A percentile compares a stretch with the other conserved stretches of the same genome.
Conservation (phyloP, 208 protist genomes). For the Herpetomonas tarakana region DNA sequence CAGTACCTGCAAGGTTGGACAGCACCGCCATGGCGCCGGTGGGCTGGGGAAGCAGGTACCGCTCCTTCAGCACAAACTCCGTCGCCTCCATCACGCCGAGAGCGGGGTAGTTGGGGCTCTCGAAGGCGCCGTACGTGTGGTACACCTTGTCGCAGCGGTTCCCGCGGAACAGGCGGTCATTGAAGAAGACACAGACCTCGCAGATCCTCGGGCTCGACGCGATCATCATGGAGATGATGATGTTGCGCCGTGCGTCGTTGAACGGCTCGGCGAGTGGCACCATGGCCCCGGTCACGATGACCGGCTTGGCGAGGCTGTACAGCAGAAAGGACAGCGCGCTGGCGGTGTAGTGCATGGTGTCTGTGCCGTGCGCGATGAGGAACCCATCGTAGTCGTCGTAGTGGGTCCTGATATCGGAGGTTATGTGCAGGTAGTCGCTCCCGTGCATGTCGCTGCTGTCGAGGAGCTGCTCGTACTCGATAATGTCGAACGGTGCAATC, state of each 20-base stretch:
- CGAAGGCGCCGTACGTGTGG: conserved; percentile 88
- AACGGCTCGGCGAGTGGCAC: conserved; percentile 88
- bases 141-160: conserved; percentile 91
- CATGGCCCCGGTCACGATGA: conserved; percentile 96
- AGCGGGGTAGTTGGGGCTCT: conserved; percentile 78
- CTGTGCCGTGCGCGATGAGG: conserved; percentile 95
- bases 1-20: conserved; percentile 45
- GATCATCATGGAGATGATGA: conserved; percentile 85
- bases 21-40: conserved; percentile 38
- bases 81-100: conserved; percentile 85
- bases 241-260: conserved; percentile 87
- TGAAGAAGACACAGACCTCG: conserved; percentile 96
- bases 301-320: conserved; percentile 94
- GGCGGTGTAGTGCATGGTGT: conserved; percentile 98
- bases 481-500: conserved; percentile 70
- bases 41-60: conserved; percentile 47
- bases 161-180: conserved; percentile 90
- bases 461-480: conserved; percentile 76
- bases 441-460: conserved; percentile 86
- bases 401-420: conserved; percentile 50
- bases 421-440: conserved; percentile 80
- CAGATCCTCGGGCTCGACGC: conserved; percentile 79
- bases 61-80: conserved; percentile 44
- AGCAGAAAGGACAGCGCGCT: conserved; percentile 96
- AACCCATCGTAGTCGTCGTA: conserved; percentile 96